Evolutionary conservation across 139 green algal genomes (phyloP).

Genomic region (Tetradesmus lagerheimii): DNA sequence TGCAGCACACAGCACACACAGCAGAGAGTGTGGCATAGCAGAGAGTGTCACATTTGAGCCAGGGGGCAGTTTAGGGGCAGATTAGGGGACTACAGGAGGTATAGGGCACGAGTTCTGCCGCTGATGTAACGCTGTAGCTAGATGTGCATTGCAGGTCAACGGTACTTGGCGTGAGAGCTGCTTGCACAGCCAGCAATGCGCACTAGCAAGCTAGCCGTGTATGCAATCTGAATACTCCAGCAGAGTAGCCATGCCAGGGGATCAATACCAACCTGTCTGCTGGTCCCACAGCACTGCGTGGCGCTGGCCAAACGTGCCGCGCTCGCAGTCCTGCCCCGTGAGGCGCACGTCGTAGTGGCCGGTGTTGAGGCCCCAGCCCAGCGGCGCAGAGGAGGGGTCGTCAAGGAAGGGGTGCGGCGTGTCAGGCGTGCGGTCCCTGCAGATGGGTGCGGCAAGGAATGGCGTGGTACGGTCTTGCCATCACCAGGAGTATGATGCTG

Average conservation of each 20-base stretch:
- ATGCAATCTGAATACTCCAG: too few species aligned
- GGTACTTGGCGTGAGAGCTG: too few species aligned
- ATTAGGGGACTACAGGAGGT: too few species aligned
- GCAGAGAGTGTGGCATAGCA: neutral
- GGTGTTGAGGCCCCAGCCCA: slow-evolving; percentile 62
- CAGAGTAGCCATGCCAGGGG: too few species aligned
- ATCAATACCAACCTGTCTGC: slow-evolving; percentile 49
- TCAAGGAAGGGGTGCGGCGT: slow-evolving; percentile 51
- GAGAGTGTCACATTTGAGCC: too few species aligned
- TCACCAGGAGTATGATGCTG: too few species aligned
- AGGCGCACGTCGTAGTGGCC: slow-evolving; percentile 74
- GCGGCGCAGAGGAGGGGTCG: slow-evolving; percentile 9
- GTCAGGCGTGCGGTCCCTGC: slow-evolving; percentile 35
- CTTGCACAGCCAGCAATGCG: too few species aligned
- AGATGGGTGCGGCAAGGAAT: neutral
- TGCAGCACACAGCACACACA: neutral
- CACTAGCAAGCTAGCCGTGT: too few species aligned
- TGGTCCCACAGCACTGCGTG: slow-evolving; percentile 80
- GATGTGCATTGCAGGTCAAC: too few species aligned
- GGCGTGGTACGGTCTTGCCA: neutral
- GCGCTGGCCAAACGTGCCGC: slow-evolving; percentile 89
- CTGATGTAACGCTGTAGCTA: too few species aligned
- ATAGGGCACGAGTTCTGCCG: too few species aligned
- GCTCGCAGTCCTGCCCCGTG: slow-evolving; percentile 78
- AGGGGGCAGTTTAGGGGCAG: too few species aligned